Evolutionary conservation across 345 rosid genomes (phyloP), one percentile per base, ranked within the genome.

Genomic region (Aquilaria yunnanensis): DNA sequence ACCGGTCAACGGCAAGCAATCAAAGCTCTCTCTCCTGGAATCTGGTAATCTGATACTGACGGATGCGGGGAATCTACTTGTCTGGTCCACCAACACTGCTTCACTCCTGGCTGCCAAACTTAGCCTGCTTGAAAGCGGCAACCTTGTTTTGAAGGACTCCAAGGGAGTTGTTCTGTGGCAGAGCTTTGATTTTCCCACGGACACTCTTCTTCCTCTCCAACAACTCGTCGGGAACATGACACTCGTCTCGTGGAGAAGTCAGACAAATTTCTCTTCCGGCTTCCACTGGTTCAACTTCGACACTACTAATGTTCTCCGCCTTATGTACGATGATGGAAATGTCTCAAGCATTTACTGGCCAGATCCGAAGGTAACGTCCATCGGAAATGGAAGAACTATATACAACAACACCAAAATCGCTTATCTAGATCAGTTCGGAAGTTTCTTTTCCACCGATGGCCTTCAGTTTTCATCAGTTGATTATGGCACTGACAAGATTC

Each of bases 261-360:
- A 8, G 14, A 57, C 51, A 10, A 61, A 32, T 12, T 52, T 46
- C 13, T 61, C 74, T 9, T 61, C 74, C 9, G 77, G 77, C 13
- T 65, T 50, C 60, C 65, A 59, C 49, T 67, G 45, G 48, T 46
- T 73, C 2, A 58, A 37, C 13, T 73, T 73, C 1, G 69, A 68
- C 37, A 55, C 60, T 6, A 61, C 63, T 9, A 73, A 68, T 12
- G 30, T 68, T 10, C 47, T 73, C 1, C 65, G 31, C 1, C 68
- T 73, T 31, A 46, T 54, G 16, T 68, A 59, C 6, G 4, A 59
- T 12, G 59, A 58, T 12, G 66, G 66, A 2, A 53, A 54, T 10
- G 3, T 9, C 30, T 48, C 77, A 10, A 68, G 77, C 29, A 31
- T 64, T 6, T 68, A 63, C 54, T 73, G 77, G 72, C 72, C 72